Evolutionary conservation across 73 alveolate genomes (phyloP).

Genomic region (Tetrahymena thermophila): DNA sequence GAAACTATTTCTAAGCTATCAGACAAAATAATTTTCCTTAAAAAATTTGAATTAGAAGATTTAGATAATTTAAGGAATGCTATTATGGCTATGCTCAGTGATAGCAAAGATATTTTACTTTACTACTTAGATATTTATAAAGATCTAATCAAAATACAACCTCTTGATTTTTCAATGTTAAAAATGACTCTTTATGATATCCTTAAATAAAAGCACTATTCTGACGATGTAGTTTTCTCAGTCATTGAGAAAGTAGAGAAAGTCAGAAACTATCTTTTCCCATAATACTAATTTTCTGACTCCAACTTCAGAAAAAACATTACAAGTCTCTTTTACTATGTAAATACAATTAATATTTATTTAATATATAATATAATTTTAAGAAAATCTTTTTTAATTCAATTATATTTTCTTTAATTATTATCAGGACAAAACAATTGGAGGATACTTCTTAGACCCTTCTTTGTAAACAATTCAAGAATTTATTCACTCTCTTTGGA

Average conservation of each 20-base stretch:
- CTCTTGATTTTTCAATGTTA: background rate
- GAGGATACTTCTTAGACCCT: background rate
- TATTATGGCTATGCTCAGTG: background rate
- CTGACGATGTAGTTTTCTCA: background rate
- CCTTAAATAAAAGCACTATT: background rate
- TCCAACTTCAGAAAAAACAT: background rate
- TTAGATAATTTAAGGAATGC: background rate
- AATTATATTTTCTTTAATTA: background rate
- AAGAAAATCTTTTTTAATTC: background rate
- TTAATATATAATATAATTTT: background rate
- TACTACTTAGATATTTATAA: background rate
- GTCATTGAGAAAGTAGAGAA: background rate
- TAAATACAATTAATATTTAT: background rate
- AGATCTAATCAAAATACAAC: background rate
- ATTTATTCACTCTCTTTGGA: background rate
- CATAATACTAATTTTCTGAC: background rate
- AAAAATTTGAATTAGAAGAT: background rate
- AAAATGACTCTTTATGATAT: background rate
- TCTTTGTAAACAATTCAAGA: background rate
- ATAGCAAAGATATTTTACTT: background rate
- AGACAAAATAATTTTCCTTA: background rate
- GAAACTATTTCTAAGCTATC: background rate
- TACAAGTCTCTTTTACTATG: background rate
- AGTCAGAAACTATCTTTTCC: background rate
- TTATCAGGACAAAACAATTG: background rate